phyloP scores from a whole-genome alignment of 139 green algal species.

The Haematococcus lacustris region DNA sequence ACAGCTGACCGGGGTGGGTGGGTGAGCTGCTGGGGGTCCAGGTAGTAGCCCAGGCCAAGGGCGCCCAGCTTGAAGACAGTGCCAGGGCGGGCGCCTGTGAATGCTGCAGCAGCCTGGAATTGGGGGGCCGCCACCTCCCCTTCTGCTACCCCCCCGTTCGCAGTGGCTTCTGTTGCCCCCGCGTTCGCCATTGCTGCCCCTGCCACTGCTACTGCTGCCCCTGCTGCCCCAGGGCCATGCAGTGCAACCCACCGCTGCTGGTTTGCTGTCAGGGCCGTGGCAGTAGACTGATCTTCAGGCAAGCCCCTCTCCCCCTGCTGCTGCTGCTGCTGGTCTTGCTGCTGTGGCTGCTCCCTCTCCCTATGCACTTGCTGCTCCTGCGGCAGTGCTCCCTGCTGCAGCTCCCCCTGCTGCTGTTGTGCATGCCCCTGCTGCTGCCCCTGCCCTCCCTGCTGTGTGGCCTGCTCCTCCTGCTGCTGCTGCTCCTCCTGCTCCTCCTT shows the following conservation, averaged over 20 bases:
- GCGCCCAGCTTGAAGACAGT: no score
- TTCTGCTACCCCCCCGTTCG: no score
- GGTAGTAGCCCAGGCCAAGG: no score
- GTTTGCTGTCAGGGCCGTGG: constrained; percentile 19
- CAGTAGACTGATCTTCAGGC: neutral
- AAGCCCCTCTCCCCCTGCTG: neutral
- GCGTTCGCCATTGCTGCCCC: no score
- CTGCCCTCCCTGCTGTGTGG: neutral
- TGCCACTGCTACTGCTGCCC: neutral
- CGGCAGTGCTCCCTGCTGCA: neutral
- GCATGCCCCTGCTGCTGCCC: neutral
- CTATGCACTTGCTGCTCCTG: neutral
- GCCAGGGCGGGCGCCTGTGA: no score
- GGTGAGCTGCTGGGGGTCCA: neutral
- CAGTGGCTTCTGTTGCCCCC: no score
- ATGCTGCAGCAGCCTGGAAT: no score
- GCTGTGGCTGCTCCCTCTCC: neutral
- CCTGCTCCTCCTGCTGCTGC: neutral
- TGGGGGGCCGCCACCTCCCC: no score
- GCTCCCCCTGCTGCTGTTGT: neutral
- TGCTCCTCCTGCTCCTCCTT: neutral
- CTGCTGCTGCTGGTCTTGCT: neutral
- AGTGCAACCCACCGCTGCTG: constrained; percentile 27
- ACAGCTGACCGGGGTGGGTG: no score
- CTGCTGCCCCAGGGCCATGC: constrained; percentile 3